Conservation (phyloP, 352 stramenopile species). For the Globisporangium nagaii region DNA sequence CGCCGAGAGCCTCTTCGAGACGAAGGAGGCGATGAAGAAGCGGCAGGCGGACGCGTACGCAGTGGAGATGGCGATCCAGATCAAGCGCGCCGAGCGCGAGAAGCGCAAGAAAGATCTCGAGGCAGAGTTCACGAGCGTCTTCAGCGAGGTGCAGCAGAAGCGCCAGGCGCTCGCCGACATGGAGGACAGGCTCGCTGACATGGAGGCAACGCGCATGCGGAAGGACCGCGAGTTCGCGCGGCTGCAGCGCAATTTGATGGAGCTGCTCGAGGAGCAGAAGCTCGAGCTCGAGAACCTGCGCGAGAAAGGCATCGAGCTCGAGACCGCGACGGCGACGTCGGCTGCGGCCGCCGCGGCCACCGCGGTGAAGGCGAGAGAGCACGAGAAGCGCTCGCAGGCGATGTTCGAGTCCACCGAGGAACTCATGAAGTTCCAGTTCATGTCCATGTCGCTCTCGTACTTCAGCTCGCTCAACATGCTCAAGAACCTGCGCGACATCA, state of each 20-base stretch:
- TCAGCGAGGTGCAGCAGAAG: conserved; percentile 88
- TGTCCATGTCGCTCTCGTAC: conserved; percentile 94
- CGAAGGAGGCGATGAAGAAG: conserved; percentile 33
- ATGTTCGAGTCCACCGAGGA: conserved; percentile 94
- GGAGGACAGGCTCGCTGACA: conserved; percentile 87
- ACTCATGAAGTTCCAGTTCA: conserved; percentile 97
- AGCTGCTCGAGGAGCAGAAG: conserved; percentile 92
- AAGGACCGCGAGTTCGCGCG: conserved; percentile 92
- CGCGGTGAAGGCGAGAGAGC: conserved; percentile 85
- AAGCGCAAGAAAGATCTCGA: conserved; percentile 90
- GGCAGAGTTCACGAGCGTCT: conserved; percentile 88
- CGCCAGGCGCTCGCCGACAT: conserved; percentile 70
- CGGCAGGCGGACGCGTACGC: conserved; percentile 83
- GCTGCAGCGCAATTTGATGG: conserved; percentile 91
- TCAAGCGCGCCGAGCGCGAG: conserved; percentile 89
- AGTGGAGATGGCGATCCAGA: conserved; percentile 90
- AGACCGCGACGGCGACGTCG: conserved; percentile 88
- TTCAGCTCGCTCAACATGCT: conserved; percentile 95
- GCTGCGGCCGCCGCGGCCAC: conserved; percentile 88
- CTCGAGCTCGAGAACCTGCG: conserved; percentile 87
- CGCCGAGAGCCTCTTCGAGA: conserved; percentile 45
- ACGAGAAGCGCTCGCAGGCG: conserved; percentile 84
- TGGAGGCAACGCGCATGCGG: conserved; percentile 88
- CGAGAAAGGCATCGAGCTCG: conserved; percentile 89
- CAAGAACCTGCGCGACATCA: conserved; percentile 91